A percentile compares a stretch with the other conserved stretches of the same genome.
Evolutionary conservation across 805 yeast species (phyloP).

Genomic region (Candida wancherniae): DNA sequence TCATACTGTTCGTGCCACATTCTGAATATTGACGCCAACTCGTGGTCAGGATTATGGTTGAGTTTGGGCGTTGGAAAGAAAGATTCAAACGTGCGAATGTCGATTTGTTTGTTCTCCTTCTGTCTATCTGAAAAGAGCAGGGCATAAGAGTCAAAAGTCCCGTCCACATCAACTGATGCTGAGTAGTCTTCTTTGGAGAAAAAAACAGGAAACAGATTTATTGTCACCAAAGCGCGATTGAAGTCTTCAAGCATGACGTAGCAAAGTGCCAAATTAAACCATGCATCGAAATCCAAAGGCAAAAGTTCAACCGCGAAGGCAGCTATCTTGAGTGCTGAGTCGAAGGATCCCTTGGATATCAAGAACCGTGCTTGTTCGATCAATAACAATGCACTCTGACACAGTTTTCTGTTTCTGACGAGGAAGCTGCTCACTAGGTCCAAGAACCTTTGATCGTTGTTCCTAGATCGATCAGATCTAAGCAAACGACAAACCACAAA

Average conservation of each 20-base stretch:
- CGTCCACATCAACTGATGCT: slow-evolving; percentile 8
- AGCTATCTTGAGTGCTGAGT: slow-evolving; percentile 57
- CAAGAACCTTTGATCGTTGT: slow-evolving; percentile 48
- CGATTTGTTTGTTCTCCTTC: slow-evolving; percentile 6
- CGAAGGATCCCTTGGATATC: slow-evolving; percentile 47
- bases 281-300: slow-evolving; percentile 73
- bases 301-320: slow-evolving; percentile 55
- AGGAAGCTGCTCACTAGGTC: slow-evolving; percentile 37
- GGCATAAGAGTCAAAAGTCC: slow-evolving; percentile 11
- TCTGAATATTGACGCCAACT: slow-evolving; percentile 26
- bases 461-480: slow-evolving; percentile 22
- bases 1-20: slow-evolving; percentile 32
- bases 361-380: slow-evolving; percentile 63
- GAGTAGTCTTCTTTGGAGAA: slow-evolving; percentile 3
- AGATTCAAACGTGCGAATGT: slow-evolving; percentile 12
- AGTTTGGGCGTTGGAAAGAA: slow-evolving; percentile 14
- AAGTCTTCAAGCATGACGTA: slow-evolving; percentile 55
- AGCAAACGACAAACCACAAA: slow-evolving; percentile 39
- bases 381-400: slow-evolving; percentile 56
- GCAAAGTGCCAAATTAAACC: slow-evolving; percentile 62
- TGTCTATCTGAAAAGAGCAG: slow-evolving; percentile 7
- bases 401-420: slow-evolving; percentile 9
- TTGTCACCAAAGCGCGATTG: slow-evolving; percentile 55
- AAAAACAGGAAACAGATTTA: slow-evolving; percentile 70
- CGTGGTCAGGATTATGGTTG: slow-evolving; percentile 1